These are phyloP conservation scores for Pulveroboletus ravenelii DNA, from an alignment of 768 basidiomycete species.

Conservation along the genomic window DNA sequence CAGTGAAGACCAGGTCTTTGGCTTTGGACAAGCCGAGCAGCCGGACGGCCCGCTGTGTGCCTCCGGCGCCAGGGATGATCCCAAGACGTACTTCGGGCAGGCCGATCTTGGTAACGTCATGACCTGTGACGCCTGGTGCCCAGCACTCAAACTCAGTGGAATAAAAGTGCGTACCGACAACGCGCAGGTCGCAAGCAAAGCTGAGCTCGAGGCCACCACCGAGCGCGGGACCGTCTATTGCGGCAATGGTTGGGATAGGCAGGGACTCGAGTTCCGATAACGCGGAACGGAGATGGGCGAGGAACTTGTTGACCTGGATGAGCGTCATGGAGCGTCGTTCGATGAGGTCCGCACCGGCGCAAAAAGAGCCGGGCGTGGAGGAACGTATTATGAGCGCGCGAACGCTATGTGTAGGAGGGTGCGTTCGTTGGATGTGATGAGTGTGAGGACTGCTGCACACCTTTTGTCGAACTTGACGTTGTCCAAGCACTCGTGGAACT, in stretches of 20 bases:
- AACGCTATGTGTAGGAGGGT: constrained; percentile 38
- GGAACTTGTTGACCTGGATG: constrained; percentile 70
- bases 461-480: constrained; percentile 61
- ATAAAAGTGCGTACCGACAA: constrained; percentile 64
- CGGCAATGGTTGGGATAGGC: constrained; percentile 86
- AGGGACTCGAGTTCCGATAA: constrained; percentile 74
- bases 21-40: constrained; percentile 75
- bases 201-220: constrained; percentile 90
- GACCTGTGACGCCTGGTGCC: constrained; percentile 35
- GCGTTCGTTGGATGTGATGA: background rate
- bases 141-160: background rate
- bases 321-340: constrained; percentile 84
- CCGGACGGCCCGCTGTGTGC: constrained; percentile 78
- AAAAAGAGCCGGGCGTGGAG: constrained; percentile 73
- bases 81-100: constrained; percentile 73
- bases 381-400: constrained; percentile 84
- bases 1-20: constrained; percentile 85
- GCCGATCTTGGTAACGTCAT: constrained; percentile 77
- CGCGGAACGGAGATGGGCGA: constrained; percentile 66
- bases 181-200: constrained; percentile 85
- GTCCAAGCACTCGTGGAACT: constrained; percentile 67
- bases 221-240: constrained; percentile 89
- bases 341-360: constrained; percentile 85
- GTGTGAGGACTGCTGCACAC: constrained; percentile 31
- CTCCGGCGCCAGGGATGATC: constrained; percentile 92